These are phyloP conservation scores for Saturnispora saitoi DNA, from an alignment of 805 yeast species.

Conservation along the genomic window DNA sequence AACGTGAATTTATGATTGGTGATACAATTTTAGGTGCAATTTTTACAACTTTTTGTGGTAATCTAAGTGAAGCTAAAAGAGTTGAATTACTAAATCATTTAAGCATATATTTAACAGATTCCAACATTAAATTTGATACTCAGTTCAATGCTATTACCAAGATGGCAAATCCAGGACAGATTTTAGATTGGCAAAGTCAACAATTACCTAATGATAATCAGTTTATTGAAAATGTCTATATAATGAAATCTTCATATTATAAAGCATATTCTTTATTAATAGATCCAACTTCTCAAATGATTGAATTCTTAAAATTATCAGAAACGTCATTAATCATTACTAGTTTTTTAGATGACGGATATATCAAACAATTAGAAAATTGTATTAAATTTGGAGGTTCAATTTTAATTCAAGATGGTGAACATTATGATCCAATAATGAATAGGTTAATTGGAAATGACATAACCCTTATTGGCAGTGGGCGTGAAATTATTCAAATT, in stretches of 20 bases:
- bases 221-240: conserved; percentile 53
- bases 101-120: conserved; percentile 24
- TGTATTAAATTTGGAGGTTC: conserved; percentile 77
- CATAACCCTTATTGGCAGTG: conserved; percentile 61
- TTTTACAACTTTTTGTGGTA: conserved; percentile 52
- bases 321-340: conserved; percentile 42
- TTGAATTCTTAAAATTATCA: conserved; percentile 32
- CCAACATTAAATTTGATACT: conserved; percentile 33
- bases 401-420: conserved; percentile 70
- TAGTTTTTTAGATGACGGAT: conserved; percentile 64
- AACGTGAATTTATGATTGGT: conserved; percentile 48
- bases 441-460: conserved; percentile 56
- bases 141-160: conserved; percentile 17
- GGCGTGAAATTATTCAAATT: conserved; percentile 51
- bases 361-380: conserved; percentile 63
- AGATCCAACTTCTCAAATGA: conserved; percentile 56
- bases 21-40: conserved; percentile 58
- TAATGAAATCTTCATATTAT: conserved; percentile 27
- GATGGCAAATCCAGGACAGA: conserved; percentile 19
- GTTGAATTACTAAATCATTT: conserved; percentile 16
- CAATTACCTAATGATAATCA: conserved; percentile 54
- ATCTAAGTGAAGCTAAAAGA: conserved; percentile 31
- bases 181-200: conserved; percentile 40
- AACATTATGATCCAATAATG: conserved; percentile 67
- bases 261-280: conserved; percentile 48